Percentiles rank a stretch among this genome's conserved stretches.
These are phyloP conservation scores for Flaveria trinervia DNA, from an alignment of 129 eudicot genomes.

Conservation along the genomic window DNA sequence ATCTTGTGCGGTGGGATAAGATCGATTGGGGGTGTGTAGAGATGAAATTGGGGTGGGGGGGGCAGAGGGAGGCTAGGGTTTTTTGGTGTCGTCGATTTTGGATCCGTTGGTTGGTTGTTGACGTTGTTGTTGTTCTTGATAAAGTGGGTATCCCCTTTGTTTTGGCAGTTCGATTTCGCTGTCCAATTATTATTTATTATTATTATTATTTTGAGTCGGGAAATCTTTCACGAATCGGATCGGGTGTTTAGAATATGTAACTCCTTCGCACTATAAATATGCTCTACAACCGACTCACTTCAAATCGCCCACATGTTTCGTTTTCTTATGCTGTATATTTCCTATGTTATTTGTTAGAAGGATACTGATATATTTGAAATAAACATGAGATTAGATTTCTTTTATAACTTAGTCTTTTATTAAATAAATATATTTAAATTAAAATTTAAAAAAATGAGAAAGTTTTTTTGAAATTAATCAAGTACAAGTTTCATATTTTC, in stretches of 20 bases:
- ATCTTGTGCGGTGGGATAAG: neutral
- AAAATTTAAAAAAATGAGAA: no score
- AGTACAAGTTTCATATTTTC: no score
- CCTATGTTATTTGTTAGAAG: no score
- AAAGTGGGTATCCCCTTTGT: slow-evolving; percentile 30
- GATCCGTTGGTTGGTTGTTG: slow-evolving; percentile 35
- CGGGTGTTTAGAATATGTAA: neutral
- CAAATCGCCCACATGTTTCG: neutral
- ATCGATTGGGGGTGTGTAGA: slow-evolving; percentile 1
- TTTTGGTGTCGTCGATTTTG: slow-evolving; percentile 25
- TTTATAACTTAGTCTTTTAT: no score
- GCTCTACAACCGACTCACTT: slow-evolving; percentile 19
- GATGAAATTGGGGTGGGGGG: neutral
- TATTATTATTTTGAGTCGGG: neutral
- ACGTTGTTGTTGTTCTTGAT: slow-evolving; percentile 27
- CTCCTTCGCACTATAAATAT: neutral
- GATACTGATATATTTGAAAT: no score
- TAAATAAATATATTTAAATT: no score
- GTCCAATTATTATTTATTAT: slow-evolving; percentile 11
- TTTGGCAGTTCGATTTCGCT: slow-evolving; percentile 49
- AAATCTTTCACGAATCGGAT: neutral
- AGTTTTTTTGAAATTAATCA: no score
- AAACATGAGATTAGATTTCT: no score
- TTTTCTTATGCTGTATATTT: no score
- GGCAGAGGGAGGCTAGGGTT: slow-evolving; percentile 55